phyloP scores from a whole-genome alignment of 257 asterid genomes.

The Gynochthodes officinalis region DNA sequence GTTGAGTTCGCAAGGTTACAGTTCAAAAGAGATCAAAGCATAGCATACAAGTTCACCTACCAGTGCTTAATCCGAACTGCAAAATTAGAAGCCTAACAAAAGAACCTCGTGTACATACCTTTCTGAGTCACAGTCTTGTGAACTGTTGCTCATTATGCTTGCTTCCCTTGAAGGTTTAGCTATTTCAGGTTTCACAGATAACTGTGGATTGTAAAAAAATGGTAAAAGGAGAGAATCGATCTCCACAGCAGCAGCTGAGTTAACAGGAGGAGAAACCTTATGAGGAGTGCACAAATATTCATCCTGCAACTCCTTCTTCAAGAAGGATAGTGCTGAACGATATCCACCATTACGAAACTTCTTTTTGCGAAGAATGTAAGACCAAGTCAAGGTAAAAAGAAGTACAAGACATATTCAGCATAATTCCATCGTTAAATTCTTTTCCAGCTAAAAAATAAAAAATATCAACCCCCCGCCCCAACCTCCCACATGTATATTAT shows the following conservation, averaged over 20 bases:
- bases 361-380: conserved; percentile 67
- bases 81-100: background rate
- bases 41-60: background rate
- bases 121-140: conserved; percentile 36
- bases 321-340: conserved; percentile 44
- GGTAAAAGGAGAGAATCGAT: conserved; percentile 61
- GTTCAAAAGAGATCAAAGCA: conserved; percentile 6
- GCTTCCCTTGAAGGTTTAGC: conserved; percentile 37
- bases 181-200: conserved; percentile 37
- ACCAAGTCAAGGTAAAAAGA: conserved; percentile 46
- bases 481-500: background rate
- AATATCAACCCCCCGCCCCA: too few species aligned
- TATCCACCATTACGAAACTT: conserved; percentile 45
- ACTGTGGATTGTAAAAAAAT: conserved; percentile 58
- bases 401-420: conserved; percentile 13
- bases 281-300: conserved; percentile 40
- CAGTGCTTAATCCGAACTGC: background rate
- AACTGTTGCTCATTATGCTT: conserved; percentile 32
- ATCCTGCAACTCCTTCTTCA: conserved; percentile 70
- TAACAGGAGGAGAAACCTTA: conserved; percentile 46
- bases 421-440: background rate
- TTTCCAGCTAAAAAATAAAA: background rate
- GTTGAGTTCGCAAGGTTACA: background rate
- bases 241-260: conserved; percentile 47
- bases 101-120: conserved; percentile 40